Evolutionary conservation across 225 moss, liverwort and hornwort species (phyloP).

Genomic region (Physcomitrellopsis africana): DNA sequence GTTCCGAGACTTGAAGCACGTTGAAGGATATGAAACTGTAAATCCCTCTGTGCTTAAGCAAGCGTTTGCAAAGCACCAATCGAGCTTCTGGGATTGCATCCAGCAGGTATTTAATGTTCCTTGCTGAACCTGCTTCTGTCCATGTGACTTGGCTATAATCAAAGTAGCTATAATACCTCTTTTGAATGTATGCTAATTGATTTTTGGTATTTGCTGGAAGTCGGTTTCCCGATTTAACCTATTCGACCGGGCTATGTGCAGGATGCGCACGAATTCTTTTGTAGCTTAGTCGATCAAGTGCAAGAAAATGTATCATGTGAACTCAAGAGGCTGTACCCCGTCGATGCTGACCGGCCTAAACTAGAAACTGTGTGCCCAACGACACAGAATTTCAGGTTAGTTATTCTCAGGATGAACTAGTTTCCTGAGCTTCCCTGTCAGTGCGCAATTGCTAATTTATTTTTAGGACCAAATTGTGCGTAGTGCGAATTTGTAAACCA

Average conservation of each 20-base stretch:
- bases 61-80: conserved; percentile 38
- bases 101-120: conserved; percentile 32
- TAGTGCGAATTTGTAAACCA: not conserved
- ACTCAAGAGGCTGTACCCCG: conserved; percentile 35
- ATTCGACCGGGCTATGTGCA: not conserved
- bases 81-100: conserved; percentile 37
- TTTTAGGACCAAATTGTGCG: not conserved
- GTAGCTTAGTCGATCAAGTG: conserved; percentile 62
- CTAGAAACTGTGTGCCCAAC: conserved; percentile 57
- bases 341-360: conserved; percentile 45
- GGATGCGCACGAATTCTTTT: conserved; percentile 72
- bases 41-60: conserved; percentile 35
- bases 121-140: not conserved
- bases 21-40: conserved; percentile 33
- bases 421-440: not conserved
- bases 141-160: not conserved
- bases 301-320: conserved; percentile 57
- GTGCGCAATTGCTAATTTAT: too few species aligned
- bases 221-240: too few species aligned
- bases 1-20: conserved; percentile 32
- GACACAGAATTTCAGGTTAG: conserved; percentile 61
- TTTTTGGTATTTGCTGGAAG: not conserved
- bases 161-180: too few species aligned
- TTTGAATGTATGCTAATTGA: not conserved
- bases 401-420: not conserved